phyloP scores from a whole-genome alignment of 768 basidiomycete species.

The Termitomyces titanicus region DNA sequence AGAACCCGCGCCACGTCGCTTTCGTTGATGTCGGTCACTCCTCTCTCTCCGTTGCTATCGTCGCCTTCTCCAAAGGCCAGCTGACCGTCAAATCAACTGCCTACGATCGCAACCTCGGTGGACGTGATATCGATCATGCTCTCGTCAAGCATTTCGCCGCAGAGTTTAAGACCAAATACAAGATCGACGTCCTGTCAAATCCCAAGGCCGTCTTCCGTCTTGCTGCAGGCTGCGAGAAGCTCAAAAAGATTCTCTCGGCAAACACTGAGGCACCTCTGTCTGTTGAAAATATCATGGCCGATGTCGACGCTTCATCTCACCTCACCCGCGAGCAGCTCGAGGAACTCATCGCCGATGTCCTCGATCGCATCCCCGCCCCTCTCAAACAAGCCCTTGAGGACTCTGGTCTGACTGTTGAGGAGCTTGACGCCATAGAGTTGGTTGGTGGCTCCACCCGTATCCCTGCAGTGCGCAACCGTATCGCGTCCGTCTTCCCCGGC shows the following conservation, averaged over 20 bases:
- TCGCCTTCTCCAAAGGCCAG: slow-evolving; percentile 93
- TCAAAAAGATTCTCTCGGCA: slow-evolving; percentile 96
- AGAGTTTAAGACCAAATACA: slow-evolving; percentile 97
- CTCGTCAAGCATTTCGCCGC: slow-evolving; percentile 85
- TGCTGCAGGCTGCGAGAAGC: slow-evolving; percentile 80
- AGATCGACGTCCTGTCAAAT: slow-evolving; percentile 88
- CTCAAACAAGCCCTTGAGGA: slow-evolving; percentile 76
- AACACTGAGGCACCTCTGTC: slow-evolving; percentile 86
- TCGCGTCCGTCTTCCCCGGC: slow-evolving; percentile 78
- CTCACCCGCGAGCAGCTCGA: slow-evolving; percentile 84
- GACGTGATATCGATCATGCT: slow-evolving; percentile 93
- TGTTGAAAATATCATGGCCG: slow-evolving; percentile 96
- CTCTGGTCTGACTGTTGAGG: slow-evolving; percentile 75
- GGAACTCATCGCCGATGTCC: slow-evolving; percentile 65
- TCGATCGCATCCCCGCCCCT: slow-evolving; percentile 73
- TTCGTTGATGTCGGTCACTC: slow-evolving; percentile 98
- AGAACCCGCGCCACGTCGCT: slow-evolving; percentile 79
- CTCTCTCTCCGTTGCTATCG: slow-evolving; percentile 79
- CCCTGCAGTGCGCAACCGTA: slow-evolving; percentile 85
- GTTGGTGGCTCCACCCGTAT: slow-evolving; percentile 93
- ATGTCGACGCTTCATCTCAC: slow-evolving; percentile 87
- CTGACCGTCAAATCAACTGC: slow-evolving; percentile 84
- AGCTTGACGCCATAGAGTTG: slow-evolving; percentile 90
- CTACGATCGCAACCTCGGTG: slow-evolving; percentile 91
- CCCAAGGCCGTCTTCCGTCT: slow-evolving; percentile 95